Percentiles rank a stretch among this genome's conserved stretches.
phyloP scores from a whole-genome alignment of 2,329 filamentous ascomycete species.

The Venturiaceae sp. region DNA sequence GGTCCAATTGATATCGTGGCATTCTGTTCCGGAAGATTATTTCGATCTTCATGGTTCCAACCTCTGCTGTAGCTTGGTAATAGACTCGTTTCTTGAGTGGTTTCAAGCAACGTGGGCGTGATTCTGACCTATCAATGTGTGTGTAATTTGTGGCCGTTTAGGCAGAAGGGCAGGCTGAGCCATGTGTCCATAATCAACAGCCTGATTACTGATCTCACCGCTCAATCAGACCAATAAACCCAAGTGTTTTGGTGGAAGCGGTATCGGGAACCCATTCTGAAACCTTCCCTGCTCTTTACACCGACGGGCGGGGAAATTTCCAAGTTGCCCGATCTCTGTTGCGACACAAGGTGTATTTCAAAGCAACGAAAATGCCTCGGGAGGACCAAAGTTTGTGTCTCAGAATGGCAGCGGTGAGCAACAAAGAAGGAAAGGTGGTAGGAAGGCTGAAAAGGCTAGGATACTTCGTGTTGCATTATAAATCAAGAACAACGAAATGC shows the following conservation, averaged over 20 bases:
- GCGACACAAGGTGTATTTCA: background rate
- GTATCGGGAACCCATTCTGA: background rate
- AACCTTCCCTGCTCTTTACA: background rate
- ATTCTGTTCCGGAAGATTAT: too few species aligned
- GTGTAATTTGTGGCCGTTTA: too few species aligned
- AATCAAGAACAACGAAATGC: background rate
- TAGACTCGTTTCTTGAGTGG: too few species aligned
- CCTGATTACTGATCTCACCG: too few species aligned
- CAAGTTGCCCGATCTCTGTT: too few species aligned
- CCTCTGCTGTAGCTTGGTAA: background rate
- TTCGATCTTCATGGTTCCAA: background rate
- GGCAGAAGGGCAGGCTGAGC: too few species aligned
- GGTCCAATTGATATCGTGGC: background rate
- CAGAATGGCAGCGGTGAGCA: background rate
- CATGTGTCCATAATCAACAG: too few species aligned
- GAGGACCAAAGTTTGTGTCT: background rate
- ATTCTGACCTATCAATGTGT: too few species aligned
- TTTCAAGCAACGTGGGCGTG: too few species aligned
- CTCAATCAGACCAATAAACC: too few species aligned
- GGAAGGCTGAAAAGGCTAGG: background rate
- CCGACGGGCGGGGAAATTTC: background rate
- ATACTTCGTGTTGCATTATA: background rate
- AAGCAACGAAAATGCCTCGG: background rate
- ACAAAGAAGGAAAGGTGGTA: background rate
- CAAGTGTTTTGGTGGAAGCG: background rate